A percentile compares a stretch with the other conserved stretches of the same genome.
Conservation (phyloP, 1,284 basidiomycete species). For the Puccinia polysora region DNA sequence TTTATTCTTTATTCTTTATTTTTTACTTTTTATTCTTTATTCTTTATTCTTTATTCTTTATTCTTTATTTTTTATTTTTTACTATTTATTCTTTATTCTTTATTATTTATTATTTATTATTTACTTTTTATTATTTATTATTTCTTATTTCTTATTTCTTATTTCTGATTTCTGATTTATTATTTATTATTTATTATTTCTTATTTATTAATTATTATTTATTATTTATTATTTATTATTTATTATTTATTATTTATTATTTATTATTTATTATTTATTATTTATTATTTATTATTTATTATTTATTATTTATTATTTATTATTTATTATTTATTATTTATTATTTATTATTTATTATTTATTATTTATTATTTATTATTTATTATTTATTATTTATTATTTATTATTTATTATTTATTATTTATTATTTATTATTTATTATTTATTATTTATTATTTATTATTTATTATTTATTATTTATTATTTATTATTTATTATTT, state of each 20-base stretch:
- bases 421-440: constrained; percentile 4
- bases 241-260: constrained; percentile 4
- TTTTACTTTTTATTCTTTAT: too few species aligned
- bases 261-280: constrained; percentile 4
- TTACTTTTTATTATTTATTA: not conserved
- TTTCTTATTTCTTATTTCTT: too few species aligned
- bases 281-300: constrained; percentile 4
- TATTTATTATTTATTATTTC: too few species aligned
- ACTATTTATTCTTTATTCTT: too few species aligned
- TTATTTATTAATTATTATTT: not conserved
- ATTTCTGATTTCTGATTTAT: too few species aligned
- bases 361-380: constrained; percentile 4
- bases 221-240: constrained; percentile 4
- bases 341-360: constrained; percentile 4
- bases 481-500: not conserved
- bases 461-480: constrained; percentile 4
- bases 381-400: constrained; percentile 4
- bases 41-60: too few species aligned
- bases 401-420: constrained; percentile 4
- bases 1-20: too few species aligned
- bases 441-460: constrained; percentile 4
- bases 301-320: constrained; percentile 4
- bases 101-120: too few species aligned
- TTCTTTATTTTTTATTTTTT: too few species aligned
- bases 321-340: constrained; percentile 4